These are phyloP conservation scores for Aspergillus costaricaensis DNA, from an alignment of 2,329 filamentous ascomycete genomes.

Conservation along the genomic window DNA sequence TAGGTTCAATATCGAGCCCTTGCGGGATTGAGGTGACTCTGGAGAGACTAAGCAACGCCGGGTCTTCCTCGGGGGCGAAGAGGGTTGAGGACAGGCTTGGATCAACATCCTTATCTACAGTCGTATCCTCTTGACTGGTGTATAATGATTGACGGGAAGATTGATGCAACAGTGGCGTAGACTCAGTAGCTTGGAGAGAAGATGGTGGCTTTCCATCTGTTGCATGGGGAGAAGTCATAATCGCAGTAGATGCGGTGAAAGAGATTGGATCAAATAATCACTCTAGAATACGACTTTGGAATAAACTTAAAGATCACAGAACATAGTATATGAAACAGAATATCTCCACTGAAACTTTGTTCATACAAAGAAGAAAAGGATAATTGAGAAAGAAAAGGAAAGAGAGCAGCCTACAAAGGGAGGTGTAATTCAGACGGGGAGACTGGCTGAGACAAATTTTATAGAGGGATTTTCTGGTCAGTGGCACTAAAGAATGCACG, in stretches of 20 bases:
- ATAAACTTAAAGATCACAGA: background rate
- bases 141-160: background rate
- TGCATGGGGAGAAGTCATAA: slow-evolving; percentile 2
- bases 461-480: slow-evolving; percentile 1
- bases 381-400: background rate
- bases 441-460: background rate
- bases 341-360: too few species aligned
- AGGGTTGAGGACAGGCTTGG: background rate
- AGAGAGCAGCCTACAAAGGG: background rate
- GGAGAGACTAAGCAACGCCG: slow-evolving; percentile 1
- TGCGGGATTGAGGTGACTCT: slow-evolving; percentile 31
- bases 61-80: background rate
- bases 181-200: background rate
- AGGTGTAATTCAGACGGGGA: background rate
- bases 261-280: background rate
- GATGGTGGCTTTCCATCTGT: background rate
- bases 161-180: slow-evolving; percentile 6
- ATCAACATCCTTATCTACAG: background rate
- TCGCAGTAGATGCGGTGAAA: background rate
- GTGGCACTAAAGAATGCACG: slow-evolving; percentile 1
- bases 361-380: background rate
- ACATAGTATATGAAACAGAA: background rate
- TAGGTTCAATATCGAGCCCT: slow-evolving; percentile 29
- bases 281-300: background rate
- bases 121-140: background rate